These are phyloP conservation scores for Haplosporangium sp. DNA, from an alignment of 371 early-diverging fungal species.

Conservation along the genomic window DNA sequence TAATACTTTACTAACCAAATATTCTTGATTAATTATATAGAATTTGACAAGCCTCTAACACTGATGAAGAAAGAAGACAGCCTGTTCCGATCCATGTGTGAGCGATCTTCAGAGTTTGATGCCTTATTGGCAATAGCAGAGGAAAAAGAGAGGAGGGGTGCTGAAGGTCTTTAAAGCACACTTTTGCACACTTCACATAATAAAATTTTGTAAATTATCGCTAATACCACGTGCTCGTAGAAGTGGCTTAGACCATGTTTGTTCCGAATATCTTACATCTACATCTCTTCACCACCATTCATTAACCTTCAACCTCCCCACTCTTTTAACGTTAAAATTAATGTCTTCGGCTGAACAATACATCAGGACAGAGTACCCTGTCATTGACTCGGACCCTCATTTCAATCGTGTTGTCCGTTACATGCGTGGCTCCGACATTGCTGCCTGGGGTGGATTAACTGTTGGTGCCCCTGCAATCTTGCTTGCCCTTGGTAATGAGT, in stretches of 20 bases:
- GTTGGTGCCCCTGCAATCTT: conserved; percentile 81
- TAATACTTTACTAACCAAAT: not conserved
- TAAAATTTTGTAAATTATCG: not conserved
- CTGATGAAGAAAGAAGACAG: conserved; percentile 60
- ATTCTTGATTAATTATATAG: conserved; percentile 24
- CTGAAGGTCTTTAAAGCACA: conserved; percentile 1
- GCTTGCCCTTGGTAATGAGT: conserved; percentile 77
- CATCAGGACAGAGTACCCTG: conserved; percentile 68
- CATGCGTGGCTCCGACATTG: conserved; percentile 88
- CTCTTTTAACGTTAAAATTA: conserved; percentile 2
- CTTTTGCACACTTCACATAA: too few relatives aligned
- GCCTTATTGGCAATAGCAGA: conserved; percentile 65
- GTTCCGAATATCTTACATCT: conserved; percentile 2
- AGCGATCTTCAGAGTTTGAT: conserved; percentile 77
- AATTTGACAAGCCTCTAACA: conserved; percentile 71
- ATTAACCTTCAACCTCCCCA: not conserved
- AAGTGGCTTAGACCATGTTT: not conserved
- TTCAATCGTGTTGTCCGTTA: conserved; percentile 89
- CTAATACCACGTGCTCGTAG: not conserved
- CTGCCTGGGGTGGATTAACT: conserved; percentile 73
- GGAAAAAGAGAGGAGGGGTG: conserved; percentile 39
- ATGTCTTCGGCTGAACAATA: conserved; percentile 58
- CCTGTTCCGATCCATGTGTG: conserved; percentile 72
- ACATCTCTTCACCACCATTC: not conserved
- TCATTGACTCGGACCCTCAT: conserved; percentile 84